Evolutionary conservation across 495 filamentous ascomycete genomes (phyloP).

Genomic region (Aspergillus incahuasiensis): DNA sequence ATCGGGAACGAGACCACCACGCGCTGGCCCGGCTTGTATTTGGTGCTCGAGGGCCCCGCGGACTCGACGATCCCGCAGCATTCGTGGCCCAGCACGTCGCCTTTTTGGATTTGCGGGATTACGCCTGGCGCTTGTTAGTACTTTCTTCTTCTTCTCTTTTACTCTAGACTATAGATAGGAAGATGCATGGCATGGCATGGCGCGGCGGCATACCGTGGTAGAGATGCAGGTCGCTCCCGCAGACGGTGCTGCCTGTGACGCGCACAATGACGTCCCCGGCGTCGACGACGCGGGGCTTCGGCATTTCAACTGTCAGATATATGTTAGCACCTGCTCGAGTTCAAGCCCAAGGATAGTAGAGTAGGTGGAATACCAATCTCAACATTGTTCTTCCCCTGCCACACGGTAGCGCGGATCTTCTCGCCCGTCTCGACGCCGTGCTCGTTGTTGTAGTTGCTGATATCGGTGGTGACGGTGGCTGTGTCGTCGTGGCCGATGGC

Average conservation of each 20-base stretch:
- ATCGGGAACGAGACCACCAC: constrained; percentile 89
- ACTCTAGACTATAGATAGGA: not conserved
- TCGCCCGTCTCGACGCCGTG: constrained; percentile 20
- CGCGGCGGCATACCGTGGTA: constrained; percentile 50
- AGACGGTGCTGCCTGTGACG: constrained; percentile 81
- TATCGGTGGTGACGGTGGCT: constrained; percentile 24
- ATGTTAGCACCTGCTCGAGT: not conserved
- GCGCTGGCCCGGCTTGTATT: constrained; percentile 61
- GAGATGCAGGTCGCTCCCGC: constrained; percentile 81
- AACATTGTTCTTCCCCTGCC: constrained; percentile 38
- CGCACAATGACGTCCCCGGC: constrained; percentile 75
- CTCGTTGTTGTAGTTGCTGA: constrained; percentile 29
- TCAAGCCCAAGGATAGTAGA: too few species aligned
- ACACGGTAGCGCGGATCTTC: constrained; percentile 16
- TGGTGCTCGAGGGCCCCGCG: constrained; percentile 57
- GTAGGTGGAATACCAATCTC: constrained; percentile 25
- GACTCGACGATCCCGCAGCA: constrained; percentile 79
- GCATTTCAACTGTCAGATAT: constrained; percentile 46
- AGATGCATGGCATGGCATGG: too few species aligned
- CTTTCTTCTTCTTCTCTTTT: not conserved
- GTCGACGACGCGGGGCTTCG: constrained; percentile 68
- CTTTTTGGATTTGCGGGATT: constrained; percentile 69
- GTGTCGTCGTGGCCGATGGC: constrained; percentile 45
- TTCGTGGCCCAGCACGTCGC: constrained; percentile 88
- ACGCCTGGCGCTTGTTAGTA: constrained; percentile 27